phyloP scores from a whole-genome alignment of 495 filamentous ascomycete genomes.

The Chlorociboria aeruginascens region DNA sequence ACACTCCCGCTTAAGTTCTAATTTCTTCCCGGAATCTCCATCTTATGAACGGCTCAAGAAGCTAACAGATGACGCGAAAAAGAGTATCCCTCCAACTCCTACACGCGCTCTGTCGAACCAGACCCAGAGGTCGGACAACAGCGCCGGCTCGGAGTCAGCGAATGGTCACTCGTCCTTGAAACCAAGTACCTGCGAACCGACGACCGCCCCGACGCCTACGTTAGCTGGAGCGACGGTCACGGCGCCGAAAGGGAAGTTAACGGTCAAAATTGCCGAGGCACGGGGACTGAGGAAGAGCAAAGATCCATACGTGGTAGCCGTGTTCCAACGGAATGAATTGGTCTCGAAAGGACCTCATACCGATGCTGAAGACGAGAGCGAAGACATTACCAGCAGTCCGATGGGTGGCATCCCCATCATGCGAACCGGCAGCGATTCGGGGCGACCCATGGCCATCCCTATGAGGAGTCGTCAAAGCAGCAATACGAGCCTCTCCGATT shows the following conservation, averaged over 20 bases:
- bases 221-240: conserved; percentile 44
- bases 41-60: conserved; percentile 59
- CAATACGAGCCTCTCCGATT: conserved; percentile 68
- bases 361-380: conserved; percentile 37
- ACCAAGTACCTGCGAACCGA: conserved; percentile 19
- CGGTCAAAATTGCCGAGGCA: conserved; percentile 76
- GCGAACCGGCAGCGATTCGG: conserved; percentile 60
- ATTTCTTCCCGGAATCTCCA: conserved; percentile 35
- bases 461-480: conserved; percentile 94
- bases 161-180: conserved; percentile 21
- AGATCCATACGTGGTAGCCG: conserved; percentile 90
- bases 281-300: conserved; percentile 67
- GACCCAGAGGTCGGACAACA: conserved; percentile 29
- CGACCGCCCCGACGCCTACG: conserved; percentile 27
- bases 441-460: conserved; percentile 83
- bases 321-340: conserved; percentile 92
- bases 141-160: conserved; percentile 22
- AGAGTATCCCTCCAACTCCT: conserved; percentile 84
- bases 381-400: conserved; percentile 28
- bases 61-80: conserved; percentile 77
- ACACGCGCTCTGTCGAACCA: conserved; percentile 70
- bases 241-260: conserved; percentile 77
- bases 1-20: conserved; percentile 27
- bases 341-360: conserved; percentile 73
- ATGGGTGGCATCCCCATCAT: conserved; percentile 50